Conservation (phyloP, 768 basidiomycete species). For the Daedalea quercina region DNA sequence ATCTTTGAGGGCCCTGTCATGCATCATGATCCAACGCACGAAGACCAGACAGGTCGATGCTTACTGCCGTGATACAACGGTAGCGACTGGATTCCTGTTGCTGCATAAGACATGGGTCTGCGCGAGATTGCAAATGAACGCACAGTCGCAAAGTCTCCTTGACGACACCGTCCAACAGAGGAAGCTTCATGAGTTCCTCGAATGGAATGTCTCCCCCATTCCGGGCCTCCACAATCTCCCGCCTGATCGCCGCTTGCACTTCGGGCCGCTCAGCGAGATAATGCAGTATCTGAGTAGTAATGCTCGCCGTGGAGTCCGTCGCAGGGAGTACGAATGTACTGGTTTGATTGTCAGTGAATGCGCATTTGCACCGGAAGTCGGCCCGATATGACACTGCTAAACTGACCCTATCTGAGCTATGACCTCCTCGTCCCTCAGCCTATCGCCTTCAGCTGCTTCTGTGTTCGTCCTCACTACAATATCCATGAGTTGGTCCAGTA, state of each 20-base stretch:
- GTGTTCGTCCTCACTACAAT: slow-evolving; percentile 11
- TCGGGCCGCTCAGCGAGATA: background rate
- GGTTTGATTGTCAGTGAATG: too few relatives aligned
- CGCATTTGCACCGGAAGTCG: too few relatives aligned
- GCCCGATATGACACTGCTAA: too few relatives aligned
- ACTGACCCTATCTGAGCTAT: slow-evolving; percentile 10
- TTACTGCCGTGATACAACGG: too few relatives aligned
- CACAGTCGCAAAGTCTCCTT: slow-evolving; percentile 22
- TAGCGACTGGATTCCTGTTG: too few relatives aligned
- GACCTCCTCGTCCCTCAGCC: slow-evolving; percentile 8
- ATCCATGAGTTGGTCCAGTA: too few relatives aligned
- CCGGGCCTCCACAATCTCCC: background rate
- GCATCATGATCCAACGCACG: too few relatives aligned
- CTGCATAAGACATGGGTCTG: too few relatives aligned
- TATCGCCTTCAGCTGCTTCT: background rate
- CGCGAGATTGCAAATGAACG: slow-evolving; percentile 7
- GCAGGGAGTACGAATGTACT: background rate
- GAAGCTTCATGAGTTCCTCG: slow-evolving; percentile 26
- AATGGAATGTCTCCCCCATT: slow-evolving; percentile 11
- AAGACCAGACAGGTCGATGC: too few relatives aligned
- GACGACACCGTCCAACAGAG: slow-evolving; percentile 29
- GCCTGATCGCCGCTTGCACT: background rate
- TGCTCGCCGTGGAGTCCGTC: background rate
- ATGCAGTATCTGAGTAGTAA: background rate
- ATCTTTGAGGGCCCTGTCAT: slow-evolving; percentile 25